phyloP scores from a whole-genome alignment of 208 protist species.

The Leishmania martiniquensis region DNA sequence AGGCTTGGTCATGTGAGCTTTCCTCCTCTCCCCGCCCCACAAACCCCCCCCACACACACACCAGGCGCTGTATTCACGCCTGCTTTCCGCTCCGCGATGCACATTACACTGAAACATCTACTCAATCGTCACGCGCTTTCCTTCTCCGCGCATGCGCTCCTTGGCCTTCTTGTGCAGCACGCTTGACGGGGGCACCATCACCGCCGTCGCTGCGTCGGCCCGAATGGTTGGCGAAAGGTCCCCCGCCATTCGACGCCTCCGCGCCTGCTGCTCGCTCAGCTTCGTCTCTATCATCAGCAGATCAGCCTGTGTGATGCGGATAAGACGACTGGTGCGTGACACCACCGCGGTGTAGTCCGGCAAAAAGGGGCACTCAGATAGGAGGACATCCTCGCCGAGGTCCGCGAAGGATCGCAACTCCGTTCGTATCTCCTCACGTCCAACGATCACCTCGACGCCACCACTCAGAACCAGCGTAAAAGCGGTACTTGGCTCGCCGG shows the following conservation, averaged over 20 bases:
- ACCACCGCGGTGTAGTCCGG: conserved; percentile 78
- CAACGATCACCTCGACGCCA: conserved; percentile 41
- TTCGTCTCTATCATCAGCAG: conserved; percentile 36
- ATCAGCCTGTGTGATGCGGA: conserved; percentile 60
- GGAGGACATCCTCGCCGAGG: conserved; percentile 58
- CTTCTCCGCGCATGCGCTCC: conserved; percentile 17
- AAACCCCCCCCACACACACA: no score
- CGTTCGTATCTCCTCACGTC: conserved; percentile 37
- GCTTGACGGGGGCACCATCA: conserved; percentile 1
- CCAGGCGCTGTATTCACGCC: neutral
- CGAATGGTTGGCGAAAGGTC: neutral
- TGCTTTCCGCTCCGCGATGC: neutral
- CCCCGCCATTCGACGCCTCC: conserved; percentile 16
- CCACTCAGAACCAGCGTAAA: conserved; percentile 82
- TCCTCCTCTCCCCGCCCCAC: neutral
- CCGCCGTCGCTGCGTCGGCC: neutral
- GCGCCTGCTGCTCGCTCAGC: conserved; percentile 27
- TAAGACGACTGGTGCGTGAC: conserved; percentile 46
- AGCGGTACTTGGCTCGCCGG: conserved; percentile 29
- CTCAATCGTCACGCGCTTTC: conserved; percentile 26
- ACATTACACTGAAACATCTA: neutral
- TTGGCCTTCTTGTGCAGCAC: no score
- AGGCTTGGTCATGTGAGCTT: neutral
- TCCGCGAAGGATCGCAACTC: conserved; percentile 71
- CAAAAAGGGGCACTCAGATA: conserved; percentile 34